Base-by-base conservation (phyloP, 1,139 yeast species). In the Magnusiomyces suaveolens region DNA sequence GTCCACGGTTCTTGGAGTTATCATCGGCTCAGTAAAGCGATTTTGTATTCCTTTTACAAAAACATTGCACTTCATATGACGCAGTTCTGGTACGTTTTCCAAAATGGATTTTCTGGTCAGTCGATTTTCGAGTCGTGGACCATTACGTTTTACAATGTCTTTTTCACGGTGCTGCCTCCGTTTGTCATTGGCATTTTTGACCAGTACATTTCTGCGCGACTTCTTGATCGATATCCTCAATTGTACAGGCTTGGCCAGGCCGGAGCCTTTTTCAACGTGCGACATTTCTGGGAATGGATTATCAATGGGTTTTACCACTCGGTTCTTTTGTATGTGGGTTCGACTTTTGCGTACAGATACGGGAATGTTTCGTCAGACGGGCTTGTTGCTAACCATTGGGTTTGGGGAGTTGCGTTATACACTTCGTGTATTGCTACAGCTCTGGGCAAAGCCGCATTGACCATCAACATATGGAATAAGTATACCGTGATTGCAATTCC, bases 1-100 rank as follows among this genome's bases (percentile, higher is more conserved):
- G 98, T 94, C 10, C 99, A 94, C 69, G 99, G 99, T 0, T 76
- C 96, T 2, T 94, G 99, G 99, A 87, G 96, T 48, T 94, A 94
- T 68, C 97, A 89, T 67, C 81, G 99, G 65, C 82, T 90, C 57
- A 84, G 96, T 20, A 83, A 84, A 63, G 97, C 97, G 1, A 92
- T 92, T 60, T 75, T 94, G 59, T 94, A 90, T 69, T 89, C 97
- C 0, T 94, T 92, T 64, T 94, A 94, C 79, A 94, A 94, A 72
- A 94, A 94, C 65, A 87, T 92, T 66, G 88, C 96, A 1, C 76
- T 94, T 56, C 92, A 90, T 71, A 87, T 92, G 96, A 88, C 97
- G 1, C 98, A 94, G 71, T 94, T 94, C 70, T 94, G 98, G 98
- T 94, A 79, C 70, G 97, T 90, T 32, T 92, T 92, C 67, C 78